Evolutionary conservation across 2,329 filamentous ascomycete genomes (phyloP).

Genomic region (Alternaria sp.): DNA sequence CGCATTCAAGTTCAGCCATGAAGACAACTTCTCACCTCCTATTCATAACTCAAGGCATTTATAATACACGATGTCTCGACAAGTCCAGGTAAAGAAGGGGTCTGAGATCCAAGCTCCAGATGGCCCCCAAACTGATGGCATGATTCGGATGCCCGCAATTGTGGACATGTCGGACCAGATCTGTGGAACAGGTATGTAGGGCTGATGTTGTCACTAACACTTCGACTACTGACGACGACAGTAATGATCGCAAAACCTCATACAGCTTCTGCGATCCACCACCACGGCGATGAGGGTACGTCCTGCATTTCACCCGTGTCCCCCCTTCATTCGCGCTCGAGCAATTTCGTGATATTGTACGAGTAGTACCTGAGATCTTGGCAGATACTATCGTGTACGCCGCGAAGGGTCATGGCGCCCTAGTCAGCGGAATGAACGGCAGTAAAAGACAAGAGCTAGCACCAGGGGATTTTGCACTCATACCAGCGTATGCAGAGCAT

Average conservation of each 20-base stretch:
- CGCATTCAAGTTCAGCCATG: not conserved
- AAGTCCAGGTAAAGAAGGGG: constrained; percentile 37
- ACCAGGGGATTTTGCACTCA: constrained; percentile 72
- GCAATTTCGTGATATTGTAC: not conserved
- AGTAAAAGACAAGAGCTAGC: constrained; percentile 63
- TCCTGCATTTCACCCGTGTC: not conserved
- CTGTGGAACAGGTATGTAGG: constrained; percentile 69
- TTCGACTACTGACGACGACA: constrained; percentile 31
- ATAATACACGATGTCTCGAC: constrained; percentile 25
- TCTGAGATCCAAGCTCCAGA: constrained; percentile 41
- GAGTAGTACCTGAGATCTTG: constrained; percentile 8
- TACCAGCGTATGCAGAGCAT: constrained; percentile 74
- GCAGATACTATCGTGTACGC: constrained; percentile 73
- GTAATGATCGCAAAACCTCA: constrained; percentile 70
- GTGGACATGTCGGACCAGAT: constrained; percentile 68
- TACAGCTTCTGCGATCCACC: constrained; percentile 67
- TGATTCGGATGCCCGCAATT: constrained; percentile 64
- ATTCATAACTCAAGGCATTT: not conserved
- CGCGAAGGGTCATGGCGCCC: constrained; percentile 64
- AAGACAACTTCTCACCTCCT: not conserved
- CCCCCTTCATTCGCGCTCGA: not conserved
- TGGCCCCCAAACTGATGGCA: constrained; percentile 57
- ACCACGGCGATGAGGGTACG: constrained; percentile 72
- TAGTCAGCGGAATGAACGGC: constrained; percentile 63
- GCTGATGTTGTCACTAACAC: not conserved